phyloP scores from a whole-genome alignment of 345 rosid genomes.

The Syzygium grande region DNA sequence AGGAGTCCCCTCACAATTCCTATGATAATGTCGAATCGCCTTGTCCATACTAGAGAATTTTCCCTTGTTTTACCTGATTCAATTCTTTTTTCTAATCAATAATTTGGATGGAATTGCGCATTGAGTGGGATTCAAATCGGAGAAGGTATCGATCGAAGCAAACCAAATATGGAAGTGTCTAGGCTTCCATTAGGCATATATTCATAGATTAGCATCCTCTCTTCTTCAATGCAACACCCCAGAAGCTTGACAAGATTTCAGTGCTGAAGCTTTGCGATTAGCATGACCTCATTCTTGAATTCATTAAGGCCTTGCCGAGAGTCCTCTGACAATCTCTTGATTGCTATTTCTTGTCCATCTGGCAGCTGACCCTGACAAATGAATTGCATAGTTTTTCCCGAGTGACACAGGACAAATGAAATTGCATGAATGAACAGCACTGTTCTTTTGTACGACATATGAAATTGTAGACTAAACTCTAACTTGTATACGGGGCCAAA shows the following conservation, averaged over 20 bases:
- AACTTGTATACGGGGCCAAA: slow-evolving; percentile 3
- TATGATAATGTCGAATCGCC: slow-evolving; percentile 15
- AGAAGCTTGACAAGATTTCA: slow-evolving; percentile 10
- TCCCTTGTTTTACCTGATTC: slow-evolving; percentile 4
- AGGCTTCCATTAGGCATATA: slow-evolving; percentile 13
- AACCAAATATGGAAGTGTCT: slow-evolving; percentile 3
- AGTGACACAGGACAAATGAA: not conserved
- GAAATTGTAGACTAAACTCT: not conserved
- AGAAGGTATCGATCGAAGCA: not conserved
- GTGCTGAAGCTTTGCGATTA: slow-evolving; percentile 6
- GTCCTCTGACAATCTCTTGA: slow-evolving; percentile 1
- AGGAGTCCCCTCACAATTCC: slow-evolving; percentile 33
- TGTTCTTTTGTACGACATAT: not conserved
- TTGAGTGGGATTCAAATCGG: not conserved
- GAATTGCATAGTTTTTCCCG: not conserved
- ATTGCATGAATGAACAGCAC: not conserved
- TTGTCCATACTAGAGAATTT: slow-evolving; percentile 17
- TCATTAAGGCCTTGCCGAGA: not conserved
- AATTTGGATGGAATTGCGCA: not conserved
- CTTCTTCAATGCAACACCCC: slow-evolving; percentile 10
- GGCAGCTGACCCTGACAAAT: not conserved
- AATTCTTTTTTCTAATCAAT: not conserved
- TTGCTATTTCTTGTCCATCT: slow-evolving; percentile 3
- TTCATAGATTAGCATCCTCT: slow-evolving; percentile 13
- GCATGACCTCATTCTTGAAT: not conserved